Evolutionary conservation across 148 eudicot species (phyloP).

Genomic region (Fagopyrum homotropicum): DNA sequence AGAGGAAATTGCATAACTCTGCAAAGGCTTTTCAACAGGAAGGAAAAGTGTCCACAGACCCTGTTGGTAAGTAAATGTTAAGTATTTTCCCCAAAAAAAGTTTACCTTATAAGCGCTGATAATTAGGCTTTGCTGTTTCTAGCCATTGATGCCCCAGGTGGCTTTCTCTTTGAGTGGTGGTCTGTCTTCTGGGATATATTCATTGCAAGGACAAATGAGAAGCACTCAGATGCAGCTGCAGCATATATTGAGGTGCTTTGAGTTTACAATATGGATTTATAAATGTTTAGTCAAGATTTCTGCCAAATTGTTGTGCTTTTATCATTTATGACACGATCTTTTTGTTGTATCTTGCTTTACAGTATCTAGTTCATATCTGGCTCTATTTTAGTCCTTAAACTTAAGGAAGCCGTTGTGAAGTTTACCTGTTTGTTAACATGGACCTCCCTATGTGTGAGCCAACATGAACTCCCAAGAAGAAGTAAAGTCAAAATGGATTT

Average conservation of each 20-base stretch:
- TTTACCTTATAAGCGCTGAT: not conserved
- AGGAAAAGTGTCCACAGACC: constrained; percentile 42
- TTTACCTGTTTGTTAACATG: not conserved
- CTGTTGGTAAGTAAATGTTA: constrained; percentile 32
- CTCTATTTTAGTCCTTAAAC: not conserved
- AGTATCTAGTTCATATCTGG: not conserved
- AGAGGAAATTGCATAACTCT: constrained; percentile 43
- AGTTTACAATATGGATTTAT: not conserved
- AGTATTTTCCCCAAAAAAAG: not conserved
- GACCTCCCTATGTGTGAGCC: not conserved
- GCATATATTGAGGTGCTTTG: constrained; percentile 36
- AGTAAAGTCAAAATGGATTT: not conserved
- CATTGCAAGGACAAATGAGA: constrained; percentile 38
- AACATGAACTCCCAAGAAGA: not conserved
- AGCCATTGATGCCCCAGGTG: constrained; percentile 50
- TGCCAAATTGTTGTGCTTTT: not conserved
- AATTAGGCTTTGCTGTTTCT: constrained; percentile 12
- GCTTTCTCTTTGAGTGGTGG: constrained; percentile 51
- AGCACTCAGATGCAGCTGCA: constrained; percentile 37
- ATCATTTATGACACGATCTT: not conserved
- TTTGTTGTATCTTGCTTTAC: not conserved
- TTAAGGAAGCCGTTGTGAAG: not conserved
- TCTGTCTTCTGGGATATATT: constrained; percentile 51
- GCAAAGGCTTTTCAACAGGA: constrained; percentile 50
- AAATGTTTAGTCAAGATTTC: not conserved